These are phyloP conservation scores for Ganoderma multipileum DNA, from an alignment of 1,284 basidiomycete genomes.

Conservation along the genomic window DNA sequence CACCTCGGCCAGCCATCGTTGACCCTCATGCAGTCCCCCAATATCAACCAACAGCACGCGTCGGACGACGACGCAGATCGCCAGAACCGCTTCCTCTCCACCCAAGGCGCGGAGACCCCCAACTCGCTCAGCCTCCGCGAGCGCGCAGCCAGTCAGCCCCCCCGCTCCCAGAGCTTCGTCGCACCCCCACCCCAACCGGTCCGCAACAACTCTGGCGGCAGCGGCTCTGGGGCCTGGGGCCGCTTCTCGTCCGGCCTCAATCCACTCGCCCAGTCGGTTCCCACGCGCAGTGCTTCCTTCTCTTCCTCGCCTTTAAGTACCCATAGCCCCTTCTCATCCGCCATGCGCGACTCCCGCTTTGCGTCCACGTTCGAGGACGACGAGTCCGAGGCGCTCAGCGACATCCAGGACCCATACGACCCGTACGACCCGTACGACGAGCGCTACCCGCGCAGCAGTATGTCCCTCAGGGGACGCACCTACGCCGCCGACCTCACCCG, in stretches of 20 bases:
- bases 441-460: slow-evolving; percentile 49
- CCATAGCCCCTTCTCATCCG: slow-evolving; percentile 60
- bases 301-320: slow-evolving; percentile 52
- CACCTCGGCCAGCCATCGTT: slow-evolving; percentile 34
- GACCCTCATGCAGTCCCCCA: slow-evolving; percentile 38
- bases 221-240: slow-evolving; percentile 52
- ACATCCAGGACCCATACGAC: slow-evolving; percentile 43
- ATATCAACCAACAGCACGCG: slow-evolving; percentile 39
- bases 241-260: slow-evolving; percentile 48
- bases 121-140: slow-evolving; percentile 49
- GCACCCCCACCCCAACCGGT: slow-evolving; percentile 63
- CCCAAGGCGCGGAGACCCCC: slow-evolving; percentile 46
- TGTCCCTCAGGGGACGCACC: slow-evolving; percentile 55
- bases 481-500: slow-evolving; percentile 66
- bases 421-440: slow-evolving; percentile 54
- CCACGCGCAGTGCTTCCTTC: slow-evolving; percentile 72
- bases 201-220: slow-evolving; percentile 52
- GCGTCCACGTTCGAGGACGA: slow-evolving; percentile 77
- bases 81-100: slow-evolving; percentile 61
- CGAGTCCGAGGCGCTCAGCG: slow-evolving; percentile 65
- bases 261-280: slow-evolving; percentile 51
- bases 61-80: slow-evolving; percentile 49
- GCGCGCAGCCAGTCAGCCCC: slow-evolving; percentile 74
- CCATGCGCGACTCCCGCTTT: slow-evolving; percentile 70
- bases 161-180: slow-evolving; percentile 55